Evolutionary conservation across 768 basidiomycete genomes (phyloP).

Genomic region (Mycena rebaudengoi): DNA sequence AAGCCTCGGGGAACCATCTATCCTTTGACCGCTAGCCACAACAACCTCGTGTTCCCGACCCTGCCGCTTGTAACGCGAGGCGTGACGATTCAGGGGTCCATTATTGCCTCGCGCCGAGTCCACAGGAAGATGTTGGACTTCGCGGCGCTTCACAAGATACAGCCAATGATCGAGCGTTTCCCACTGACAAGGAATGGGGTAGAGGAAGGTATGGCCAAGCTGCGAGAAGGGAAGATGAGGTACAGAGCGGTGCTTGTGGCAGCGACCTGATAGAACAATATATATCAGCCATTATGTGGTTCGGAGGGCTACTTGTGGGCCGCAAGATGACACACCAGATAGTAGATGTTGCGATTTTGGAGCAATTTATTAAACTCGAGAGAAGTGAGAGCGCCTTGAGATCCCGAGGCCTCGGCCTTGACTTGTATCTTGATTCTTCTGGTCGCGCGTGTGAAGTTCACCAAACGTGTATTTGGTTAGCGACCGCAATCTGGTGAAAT

Average conservation of each 20-base stretch:
- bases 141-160: conserved; percentile 38
- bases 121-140: conserved; percentile 40
- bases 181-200: conserved; percentile 37
- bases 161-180: conserved; percentile 41
- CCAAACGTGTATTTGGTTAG: too few relatives aligned
- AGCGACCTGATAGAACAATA: background rate
- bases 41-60: background rate
- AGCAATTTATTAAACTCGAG: too few relatives aligned
- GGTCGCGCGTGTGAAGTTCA: too few relatives aligned
- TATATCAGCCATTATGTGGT: too few relatives aligned
- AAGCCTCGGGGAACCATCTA: conserved; percentile 1
- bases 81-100: conserved; percentile 26
- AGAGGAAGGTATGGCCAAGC: conserved; percentile 5
- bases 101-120: conserved; percentile 8
- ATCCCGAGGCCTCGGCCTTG: too few relatives aligned
- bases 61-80: background rate
- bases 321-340: too few relatives aligned
- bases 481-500: too few relatives aligned
- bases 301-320: too few relatives aligned
- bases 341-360: too few relatives aligned
- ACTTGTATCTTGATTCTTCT: too few relatives aligned
- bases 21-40: conserved; percentile 4
- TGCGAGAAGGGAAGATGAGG: background rate
- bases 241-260: background rate
- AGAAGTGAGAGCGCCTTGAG: too few relatives aligned